phyloP scores from a whole-genome alignment of 768 basidiomycete species.

The Lactarius deliciosus region DNA sequence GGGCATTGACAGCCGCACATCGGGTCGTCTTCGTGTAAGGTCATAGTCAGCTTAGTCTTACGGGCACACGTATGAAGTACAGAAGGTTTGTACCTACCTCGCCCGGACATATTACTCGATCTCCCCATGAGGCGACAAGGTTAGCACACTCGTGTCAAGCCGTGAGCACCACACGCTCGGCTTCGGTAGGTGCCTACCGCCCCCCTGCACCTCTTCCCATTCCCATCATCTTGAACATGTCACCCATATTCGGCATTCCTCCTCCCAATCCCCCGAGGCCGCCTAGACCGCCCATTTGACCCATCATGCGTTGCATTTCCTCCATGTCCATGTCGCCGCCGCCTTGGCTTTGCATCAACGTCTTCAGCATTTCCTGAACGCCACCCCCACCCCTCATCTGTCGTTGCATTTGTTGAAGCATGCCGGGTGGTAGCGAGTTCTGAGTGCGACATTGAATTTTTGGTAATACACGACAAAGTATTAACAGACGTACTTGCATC shows the following conservation, averaged over 20 bases:
- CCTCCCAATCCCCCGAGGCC: slow-evolving; percentile 64
- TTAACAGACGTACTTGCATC: slow-evolving; percentile 69
- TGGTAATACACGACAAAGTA: slow-evolving; percentile 9
- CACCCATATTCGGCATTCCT: slow-evolving; percentile 67
- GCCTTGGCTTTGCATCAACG: slow-evolving; percentile 94
- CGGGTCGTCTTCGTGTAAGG: slow-evolving; percentile 1
- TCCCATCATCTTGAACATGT: slow-evolving; percentile 87
- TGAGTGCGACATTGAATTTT: slow-evolving; percentile 35
- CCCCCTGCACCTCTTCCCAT: slow-evolving; percentile 28
- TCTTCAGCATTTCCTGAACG: slow-evolving; percentile 97
- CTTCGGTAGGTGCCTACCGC: slow-evolving; percentile 13
- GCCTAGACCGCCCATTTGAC: slow-evolving; percentile 71
- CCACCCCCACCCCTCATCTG: slow-evolving; percentile 80
- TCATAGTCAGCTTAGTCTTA: slow-evolving; percentile 8
- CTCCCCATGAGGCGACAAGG: not conserved
- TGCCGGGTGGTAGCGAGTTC: slow-evolving; percentile 93
- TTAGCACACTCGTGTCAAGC: not conserved
- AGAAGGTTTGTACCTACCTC: not conserved
- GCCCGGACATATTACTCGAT: slow-evolving; percentile 3
- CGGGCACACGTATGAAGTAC: slow-evolving; percentile 4
- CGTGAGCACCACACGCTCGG: not conserved
- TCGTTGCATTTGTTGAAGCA: slow-evolving; percentile 90
- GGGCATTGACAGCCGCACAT: slow-evolving; percentile 1
- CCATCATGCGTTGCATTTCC: slow-evolving; percentile 97
- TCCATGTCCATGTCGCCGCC: slow-evolving; percentile 91